Evolutionary conservation across 2,329 filamentous ascomycete genomes (phyloP).

Genomic region (Mariannaea elegans): DNA sequence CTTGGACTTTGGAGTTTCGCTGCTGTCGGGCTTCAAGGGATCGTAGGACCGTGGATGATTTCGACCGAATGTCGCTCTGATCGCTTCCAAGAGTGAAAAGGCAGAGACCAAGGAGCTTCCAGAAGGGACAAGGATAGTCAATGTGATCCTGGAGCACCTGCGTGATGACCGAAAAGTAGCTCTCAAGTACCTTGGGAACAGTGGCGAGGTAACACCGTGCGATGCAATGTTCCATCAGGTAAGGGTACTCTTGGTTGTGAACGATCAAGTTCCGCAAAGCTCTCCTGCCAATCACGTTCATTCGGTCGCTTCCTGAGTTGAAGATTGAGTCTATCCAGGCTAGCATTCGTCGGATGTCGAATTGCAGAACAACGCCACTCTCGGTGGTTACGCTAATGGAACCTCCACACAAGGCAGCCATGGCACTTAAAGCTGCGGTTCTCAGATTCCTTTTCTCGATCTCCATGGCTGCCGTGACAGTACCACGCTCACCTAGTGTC

Average conservation of each 20-base stretch:
- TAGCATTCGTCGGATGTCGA: constrained; percentile 91
- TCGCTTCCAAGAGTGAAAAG: constrained; percentile 94
- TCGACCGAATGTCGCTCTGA: constrained; percentile 86
- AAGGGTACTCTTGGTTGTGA: constrained; percentile 87
- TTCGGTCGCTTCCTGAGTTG: constrained; percentile 87
- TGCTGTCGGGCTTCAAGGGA: constrained; percentile 82
- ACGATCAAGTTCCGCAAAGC: constrained; percentile 90
- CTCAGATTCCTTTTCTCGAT: constrained; percentile 95
- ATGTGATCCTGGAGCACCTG: constrained; percentile 84
- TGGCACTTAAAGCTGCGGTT: constrained; percentile 90
- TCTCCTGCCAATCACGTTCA: constrained; percentile 87
- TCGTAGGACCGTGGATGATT: constrained; percentile 83
- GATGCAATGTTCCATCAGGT: constrained; percentile 88
- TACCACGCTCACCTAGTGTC: constrained; percentile 77
- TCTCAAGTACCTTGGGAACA: constrained; percentile 84
- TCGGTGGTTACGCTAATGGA: constrained; percentile 90
- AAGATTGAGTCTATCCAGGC: constrained; percentile 97
- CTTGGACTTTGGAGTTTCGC: constrained; percentile 88
- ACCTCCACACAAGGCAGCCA: constrained; percentile 90
- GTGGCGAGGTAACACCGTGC: constrained; percentile 89
- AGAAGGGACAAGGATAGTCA: constrained; percentile 87
- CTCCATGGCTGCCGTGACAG: constrained; percentile 88
- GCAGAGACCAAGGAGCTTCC: constrained; percentile 88
- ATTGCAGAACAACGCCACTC: constrained; percentile 86
- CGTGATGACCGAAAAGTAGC: constrained; percentile 93